Conservation (phyloP, 441 rosid species). For the Gossypium gossypioides region DNA sequence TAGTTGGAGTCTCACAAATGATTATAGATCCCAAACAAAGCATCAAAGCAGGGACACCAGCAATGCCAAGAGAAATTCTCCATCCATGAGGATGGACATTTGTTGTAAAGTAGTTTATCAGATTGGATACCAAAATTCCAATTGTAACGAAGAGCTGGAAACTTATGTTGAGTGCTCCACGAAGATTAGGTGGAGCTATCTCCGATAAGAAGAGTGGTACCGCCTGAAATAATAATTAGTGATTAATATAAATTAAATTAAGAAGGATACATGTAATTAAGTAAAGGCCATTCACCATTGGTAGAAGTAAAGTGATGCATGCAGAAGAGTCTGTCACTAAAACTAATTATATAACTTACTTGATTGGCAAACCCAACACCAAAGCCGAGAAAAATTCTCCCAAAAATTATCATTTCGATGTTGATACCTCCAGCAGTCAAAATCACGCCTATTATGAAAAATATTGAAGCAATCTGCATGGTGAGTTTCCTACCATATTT, state of each 20-base stretch:
- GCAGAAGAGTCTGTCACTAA: too few species aligned
- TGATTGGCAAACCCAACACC: slow-evolving; percentile 42
- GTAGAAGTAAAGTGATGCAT: too few species aligned
- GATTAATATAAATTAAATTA: too few species aligned
- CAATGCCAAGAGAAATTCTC: slow-evolving; percentile 43
- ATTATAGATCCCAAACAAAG: slow-evolving; percentile 36
- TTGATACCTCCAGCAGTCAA: slow-evolving; percentile 21
- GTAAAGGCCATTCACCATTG: too few species aligned
- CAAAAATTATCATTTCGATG: slow-evolving; percentile 23
- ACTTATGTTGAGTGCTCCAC: slow-evolving; percentile 57
- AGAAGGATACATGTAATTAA: too few species aligned
- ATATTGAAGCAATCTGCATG: slow-evolving; percentile 29
- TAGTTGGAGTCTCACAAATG: slow-evolving; percentile 53
- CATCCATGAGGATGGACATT: slow-evolving; percentile 46
- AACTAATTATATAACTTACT: slow-evolving; percentile 13
- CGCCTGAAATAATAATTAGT: slow-evolving; percentile 26
- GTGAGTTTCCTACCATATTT: slow-evolving; percentile 30
- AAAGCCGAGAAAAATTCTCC: slow-evolving; percentile 28
- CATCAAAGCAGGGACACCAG: slow-evolving; percentile 41
- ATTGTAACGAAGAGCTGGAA: slow-evolving; percentile 61
- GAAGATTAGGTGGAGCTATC: slow-evolving; percentile 45
- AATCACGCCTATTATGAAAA: slow-evolving; percentile 24
- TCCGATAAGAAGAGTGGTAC: slow-evolving; percentile 59
- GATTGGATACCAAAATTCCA: slow-evolving; percentile 48
- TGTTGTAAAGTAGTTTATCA: slow-evolving; percentile 38